Conservation (phyloP, 2,329 filamentous ascomycete species). For the Graphilbum fragrans region DNA sequence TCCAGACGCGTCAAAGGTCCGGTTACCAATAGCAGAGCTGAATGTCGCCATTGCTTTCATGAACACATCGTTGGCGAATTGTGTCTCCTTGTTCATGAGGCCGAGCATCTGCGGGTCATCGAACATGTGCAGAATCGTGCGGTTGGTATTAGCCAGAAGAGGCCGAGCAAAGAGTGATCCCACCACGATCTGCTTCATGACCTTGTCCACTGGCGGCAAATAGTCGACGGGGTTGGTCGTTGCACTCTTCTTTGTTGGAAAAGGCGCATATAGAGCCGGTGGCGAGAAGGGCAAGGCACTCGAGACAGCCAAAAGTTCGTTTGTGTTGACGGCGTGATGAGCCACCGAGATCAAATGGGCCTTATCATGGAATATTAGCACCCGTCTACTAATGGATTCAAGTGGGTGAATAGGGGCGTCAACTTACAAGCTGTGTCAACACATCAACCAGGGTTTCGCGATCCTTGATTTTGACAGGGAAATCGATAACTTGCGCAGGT, state of each 20-base stretch:
- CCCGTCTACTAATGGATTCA: not conserved
- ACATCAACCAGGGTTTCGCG: slow-evolving; percentile 23
- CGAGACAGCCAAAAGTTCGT: slow-evolving; percentile 22
- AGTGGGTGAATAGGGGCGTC: no score
- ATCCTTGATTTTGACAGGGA: slow-evolving; percentile 19
- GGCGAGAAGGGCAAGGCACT: slow-evolving; percentile 29
- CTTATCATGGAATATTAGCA: slow-evolving; percentile 5
- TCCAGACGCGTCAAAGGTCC: slow-evolving; percentile 28
- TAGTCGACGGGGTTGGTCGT: slow-evolving; percentile 19
- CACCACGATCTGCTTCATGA: slow-evolving; percentile 23
- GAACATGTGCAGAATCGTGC: slow-evolving; percentile 29
- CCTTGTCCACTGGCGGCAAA: slow-evolving; percentile 19
- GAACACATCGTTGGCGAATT: slow-evolving; percentile 22
- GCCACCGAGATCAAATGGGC: slow-evolving; percentile 22
- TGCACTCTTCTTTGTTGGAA: slow-evolving; percentile 26
- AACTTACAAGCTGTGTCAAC: slow-evolving; percentile 22
- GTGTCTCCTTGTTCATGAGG: slow-evolving; percentile 19
- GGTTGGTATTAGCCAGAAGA: slow-evolving; percentile 19
- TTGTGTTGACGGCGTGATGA: slow-evolving; percentile 30
- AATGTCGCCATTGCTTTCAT: slow-evolving; percentile 22
- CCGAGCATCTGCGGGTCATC: slow-evolving; percentile 20
- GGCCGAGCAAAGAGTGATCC: slow-evolving; percentile 28
- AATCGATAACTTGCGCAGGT: slow-evolving; percentile 24
- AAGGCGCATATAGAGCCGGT: slow-evolving; percentile 23
- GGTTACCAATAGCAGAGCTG: slow-evolving; percentile 22